Base-by-base conservation (phyloP, 805 yeast species). In the Saccharomycopsis lassenensis region DNA sequence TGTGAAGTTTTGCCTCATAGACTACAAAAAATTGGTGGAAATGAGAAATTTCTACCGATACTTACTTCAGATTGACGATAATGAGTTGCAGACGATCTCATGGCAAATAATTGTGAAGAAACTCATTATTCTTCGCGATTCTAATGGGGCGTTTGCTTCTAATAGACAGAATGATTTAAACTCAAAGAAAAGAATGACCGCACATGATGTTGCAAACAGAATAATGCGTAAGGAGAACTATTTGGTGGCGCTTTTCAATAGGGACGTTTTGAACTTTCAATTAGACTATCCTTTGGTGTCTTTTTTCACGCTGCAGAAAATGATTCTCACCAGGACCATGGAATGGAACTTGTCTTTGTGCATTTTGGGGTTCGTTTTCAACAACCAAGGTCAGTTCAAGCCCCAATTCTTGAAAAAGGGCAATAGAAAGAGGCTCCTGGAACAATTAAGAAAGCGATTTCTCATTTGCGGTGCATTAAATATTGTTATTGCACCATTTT, bases 181-280 rank as follows among this genome's bases (percentile, higher is more conserved):
- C 42, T 74, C 86, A 1, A 81, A 80, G 49, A 71, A 74, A 35
- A 65, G 87, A 45, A 65, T 91, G 36, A 89, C 83, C 50, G 94
- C 97, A 3, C 95, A 87, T 55, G 91, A 80, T 49, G 83, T 91
- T 35, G 97, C 96, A 10, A 93, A 91, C 52, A 65, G 98, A 40
- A 81, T 91, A 39, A 87, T 91, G 98, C 65, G 99, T 42, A 83
- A 77, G 47, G 98, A 91, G 43, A 91, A 91, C 52, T 91, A 87
- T 55, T 67, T 86, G 66, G 85, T 91, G 52, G 95, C 96, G 1
- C 58, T 91, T 46, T 76, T 83, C 49, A 87, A 85, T 56, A 82
- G 77, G 47, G 74, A 81, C 40, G 61, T 89, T 1, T 57, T 89
- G 29, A 80, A 81, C 49, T 59, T 83, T 17, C 65, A 80, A 0